A percentile compares a stretch with the other conserved stretches of the same genome.
Conservation (phyloP, 176 grass and related monocot species). For the Paspalum vaginatum region DNA sequence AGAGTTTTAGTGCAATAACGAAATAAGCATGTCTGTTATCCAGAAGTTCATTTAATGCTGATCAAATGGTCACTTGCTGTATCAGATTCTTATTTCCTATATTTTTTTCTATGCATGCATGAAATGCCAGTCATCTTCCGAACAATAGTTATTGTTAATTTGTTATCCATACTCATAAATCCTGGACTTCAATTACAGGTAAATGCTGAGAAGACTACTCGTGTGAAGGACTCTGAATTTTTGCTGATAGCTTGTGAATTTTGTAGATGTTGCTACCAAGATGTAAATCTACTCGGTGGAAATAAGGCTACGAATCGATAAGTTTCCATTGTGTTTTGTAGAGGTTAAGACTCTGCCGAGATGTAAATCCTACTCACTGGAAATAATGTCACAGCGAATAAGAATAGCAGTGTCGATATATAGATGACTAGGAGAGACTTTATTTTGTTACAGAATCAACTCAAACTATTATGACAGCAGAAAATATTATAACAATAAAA, state of each 20-base stretch:
- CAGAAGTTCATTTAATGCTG: background rate
- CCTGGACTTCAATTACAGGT: constrained; percentile 16
- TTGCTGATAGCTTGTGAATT: constrained; percentile 19
- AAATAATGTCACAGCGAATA: background rate
- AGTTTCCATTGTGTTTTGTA: background rate
- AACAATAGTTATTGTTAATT: background rate
- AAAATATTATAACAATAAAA: too few relatives aligned
- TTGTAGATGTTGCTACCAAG: constrained; percentile 11
- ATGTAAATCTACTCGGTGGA: background rate
- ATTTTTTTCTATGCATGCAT: background rate
- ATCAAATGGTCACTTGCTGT: background rate
- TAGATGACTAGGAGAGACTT: too few relatives aligned
- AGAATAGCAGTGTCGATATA: too few relatives aligned
- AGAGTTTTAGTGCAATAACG: too few relatives aligned
- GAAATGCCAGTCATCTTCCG: background rate
- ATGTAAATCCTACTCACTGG: background rate
- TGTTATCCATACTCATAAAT: background rate
- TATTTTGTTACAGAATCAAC: too few relatives aligned
- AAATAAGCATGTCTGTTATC: background rate
- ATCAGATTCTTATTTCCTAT: background rate
- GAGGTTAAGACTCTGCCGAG: background rate
- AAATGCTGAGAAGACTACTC: constrained; percentile 20
- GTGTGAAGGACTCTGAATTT: constrained; percentile 23
- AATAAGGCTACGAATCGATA: constrained; percentile 2
- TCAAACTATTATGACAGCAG: too few relatives aligned